These are phyloP conservation scores for Brassica juncea DNA, from an alignment of 345 rosid species.

Conservation along the genomic window DNA sequence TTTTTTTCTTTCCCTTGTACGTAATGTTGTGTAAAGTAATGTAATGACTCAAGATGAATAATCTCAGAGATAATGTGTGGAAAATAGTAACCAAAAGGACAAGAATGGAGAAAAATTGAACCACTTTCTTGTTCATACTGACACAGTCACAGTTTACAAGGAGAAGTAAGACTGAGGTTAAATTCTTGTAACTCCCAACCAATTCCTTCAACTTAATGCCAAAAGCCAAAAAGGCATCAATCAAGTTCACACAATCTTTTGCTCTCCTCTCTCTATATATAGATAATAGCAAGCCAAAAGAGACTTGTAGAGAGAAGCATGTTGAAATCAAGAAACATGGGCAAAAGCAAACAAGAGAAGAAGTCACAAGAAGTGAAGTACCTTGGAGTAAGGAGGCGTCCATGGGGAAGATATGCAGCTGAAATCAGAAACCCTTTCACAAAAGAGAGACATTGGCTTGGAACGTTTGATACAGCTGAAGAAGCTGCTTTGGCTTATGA, in stretches of 20 bases:
- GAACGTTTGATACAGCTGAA: slow-evolving; percentile 79
- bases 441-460: slow-evolving; percentile 85
- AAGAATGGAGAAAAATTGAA: not conserved
- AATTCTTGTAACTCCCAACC: slow-evolving; percentile 29
- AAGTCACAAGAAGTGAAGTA: slow-evolving; percentile 47
- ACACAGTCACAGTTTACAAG: slow-evolving; percentile 24
- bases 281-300: slow-evolving; percentile 14
- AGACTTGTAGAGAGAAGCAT: slow-evolving; percentile 15
- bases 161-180: slow-evolving; percentile 15
- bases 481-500: slow-evolving; percentile 81
- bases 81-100: slow-evolving; percentile 13
- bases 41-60: slow-evolving; percentile 10
- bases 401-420: slow-evolving; percentile 88
- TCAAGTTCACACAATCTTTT: not conserved
- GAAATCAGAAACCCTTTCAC: slow-evolving; percentile 83
- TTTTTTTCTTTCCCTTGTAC: not conserved
- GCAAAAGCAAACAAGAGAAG: slow-evolving; percentile 46
- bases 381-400: slow-evolving; percentile 74
- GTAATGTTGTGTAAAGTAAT: not conserved
- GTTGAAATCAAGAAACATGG: slow-evolving; percentile 47
- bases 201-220: slow-evolving; percentile 17
- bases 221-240: not conserved
- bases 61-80: slow-evolving; percentile 28
- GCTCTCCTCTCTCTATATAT: not conserved
- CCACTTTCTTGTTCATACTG: not conserved